Conservation (phyloP, 2,329 filamentous ascomycete genomes). For the Microdochium bolleyi region DNA sequence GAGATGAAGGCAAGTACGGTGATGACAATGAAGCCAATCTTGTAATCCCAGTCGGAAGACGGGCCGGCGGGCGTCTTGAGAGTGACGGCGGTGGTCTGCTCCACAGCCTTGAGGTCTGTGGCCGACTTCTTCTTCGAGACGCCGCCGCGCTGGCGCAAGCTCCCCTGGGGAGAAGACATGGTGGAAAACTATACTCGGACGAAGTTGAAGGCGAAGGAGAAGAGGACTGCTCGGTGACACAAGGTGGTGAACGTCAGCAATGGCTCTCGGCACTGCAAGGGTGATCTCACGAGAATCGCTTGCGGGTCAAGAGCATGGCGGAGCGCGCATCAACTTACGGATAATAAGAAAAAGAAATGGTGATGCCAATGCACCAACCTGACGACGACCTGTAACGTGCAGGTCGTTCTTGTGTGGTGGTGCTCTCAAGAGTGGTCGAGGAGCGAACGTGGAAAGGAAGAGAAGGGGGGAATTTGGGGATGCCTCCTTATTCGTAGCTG, state of each 20-base stretch:
- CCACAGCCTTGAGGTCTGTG: slow-evolving; percentile 30
- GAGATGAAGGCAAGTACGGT: slow-evolving; percentile 83
- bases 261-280: neutral
- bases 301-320: neutral
- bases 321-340: neutral
- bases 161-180: slow-evolving; percentile 45
- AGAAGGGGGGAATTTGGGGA: neutral
- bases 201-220: neutral
- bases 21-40: slow-evolving; percentile 67
- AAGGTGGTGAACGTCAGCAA: neutral
- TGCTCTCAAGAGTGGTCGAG: neutral
- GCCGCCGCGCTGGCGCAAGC: slow-evolving; percentile 51
- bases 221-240: no score
- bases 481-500: neutral
- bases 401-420: neutral
- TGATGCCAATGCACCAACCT: neutral
- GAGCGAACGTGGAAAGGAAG: neutral
- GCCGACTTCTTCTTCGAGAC: slow-evolving; percentile 36
- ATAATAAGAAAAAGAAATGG: neutral
- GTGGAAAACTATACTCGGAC: slow-evolving; percentile 10
- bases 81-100: slow-evolving; percentile 42
- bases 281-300: neutral
- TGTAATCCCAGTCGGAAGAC: slow-evolving; percentile 73
- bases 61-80: slow-evolving; percentile 26
- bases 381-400: neutral